Base-by-base conservation (phyloP, 2,329 filamentous ascomycete species). In the Clonostachys solani region DNA sequence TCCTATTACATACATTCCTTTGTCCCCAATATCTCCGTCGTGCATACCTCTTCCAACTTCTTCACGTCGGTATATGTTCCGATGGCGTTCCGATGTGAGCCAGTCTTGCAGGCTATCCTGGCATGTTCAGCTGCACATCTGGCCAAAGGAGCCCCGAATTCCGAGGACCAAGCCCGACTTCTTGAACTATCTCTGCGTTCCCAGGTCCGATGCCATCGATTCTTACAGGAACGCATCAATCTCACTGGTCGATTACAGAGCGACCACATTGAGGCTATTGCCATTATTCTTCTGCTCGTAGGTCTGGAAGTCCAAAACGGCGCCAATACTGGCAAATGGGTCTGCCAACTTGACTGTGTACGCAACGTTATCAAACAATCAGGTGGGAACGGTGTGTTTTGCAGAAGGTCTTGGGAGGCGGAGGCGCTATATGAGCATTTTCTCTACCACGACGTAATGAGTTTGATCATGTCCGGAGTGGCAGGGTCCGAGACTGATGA, bases 1-100 rank as follows among this genome's bases (percentile, higher is more conserved):
- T 49, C 47, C 12, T 49, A 50, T 19, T 50, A 50, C 19, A 44
- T 50, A 12, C 43, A 47, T 33, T 42, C 40, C 4, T 46, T 44
- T 8, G 37, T 47, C 12, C 47, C 47, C 33, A 38, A 38, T 10
- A 38, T 38, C 36, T 38, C 36, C 2, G 36, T 38, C 36, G 15
- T 17, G 15, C 16, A 38, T 17, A 38, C 36, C 6, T 17, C 36
- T 10, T 15, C 36, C 36, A 38, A 38, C 36, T 17, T 38, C 36
- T 38, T 38, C 36, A 38, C 16, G 6, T 15, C 15, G 6, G 36
- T 51, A 33, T 49, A 49, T 33, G 38, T 51, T 15, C 47, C 49
- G 16, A 47, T 51, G 47, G 49, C 49, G 2, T 49, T 49, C 16
- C 43, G 49, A 19, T 47, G 44, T 34, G 44, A 49, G 2, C 45